Evolutionary conservation across 176 grass and related monocot species (phyloP), one percentile per base, ranked within the genome.

Genomic region (Musa schizocarpa): DNA sequence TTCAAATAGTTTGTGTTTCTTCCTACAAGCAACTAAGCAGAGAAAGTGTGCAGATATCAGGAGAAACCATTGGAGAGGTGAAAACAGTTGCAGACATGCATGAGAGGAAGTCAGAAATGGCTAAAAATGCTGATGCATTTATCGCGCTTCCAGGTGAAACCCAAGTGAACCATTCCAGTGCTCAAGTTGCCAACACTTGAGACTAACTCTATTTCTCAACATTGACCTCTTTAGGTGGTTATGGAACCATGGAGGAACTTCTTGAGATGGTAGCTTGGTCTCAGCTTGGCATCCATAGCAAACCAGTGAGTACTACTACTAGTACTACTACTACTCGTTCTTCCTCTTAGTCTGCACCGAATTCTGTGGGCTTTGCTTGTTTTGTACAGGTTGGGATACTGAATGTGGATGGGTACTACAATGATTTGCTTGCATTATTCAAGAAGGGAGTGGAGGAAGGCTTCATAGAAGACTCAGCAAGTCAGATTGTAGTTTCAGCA

Each of bases 191-290:
- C 25, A 16, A 34, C 23, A 9, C 10, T 20, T 64, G n/a, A 64
- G 22, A 64, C 62, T 43, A 64, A 10, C 62, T 64, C 21, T 0
- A 64, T 9, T 13, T 65, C 63, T 17, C 27, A 0, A 19, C 17
- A 11, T 13, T 54, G 10, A 11, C 54, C 16, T 17, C 4, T 57
- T 13, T n/a, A 98, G 95, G 95, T 65, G 95, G 95, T 69, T 98
- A 94, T 76, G 95, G 95, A 71, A 98, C 95, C 27, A 91, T 98
- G 73, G 95, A 98, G 78, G 95, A 98, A 63, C 84, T 98, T 79
- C 55, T 98, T 71, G 95, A 98, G 88, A 91, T 94, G 81, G 91
- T 98, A 81, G 86, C 95, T 52, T 98, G 95, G 95, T 85, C 87
- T 55, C 95, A 98, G 91, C 81, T 98, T 61, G 86, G 95, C 63